Conservation (phyloP, 352 stramenopile genomes). For the Phytophthora foliorum region DNA sequence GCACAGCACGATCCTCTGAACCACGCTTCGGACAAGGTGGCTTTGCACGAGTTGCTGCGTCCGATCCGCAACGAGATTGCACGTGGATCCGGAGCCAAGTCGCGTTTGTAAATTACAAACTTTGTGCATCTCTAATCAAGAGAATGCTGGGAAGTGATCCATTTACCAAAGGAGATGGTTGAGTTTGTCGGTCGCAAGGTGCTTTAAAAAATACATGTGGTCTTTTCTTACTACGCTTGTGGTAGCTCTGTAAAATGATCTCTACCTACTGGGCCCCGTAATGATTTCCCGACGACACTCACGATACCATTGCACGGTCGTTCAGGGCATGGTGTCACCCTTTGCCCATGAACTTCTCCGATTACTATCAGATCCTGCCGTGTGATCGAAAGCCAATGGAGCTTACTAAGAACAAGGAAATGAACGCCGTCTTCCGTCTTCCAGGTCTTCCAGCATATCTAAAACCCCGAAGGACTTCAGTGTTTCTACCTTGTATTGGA, state of each 20-base stretch:
- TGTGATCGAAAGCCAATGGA: constrained; percentile 23
- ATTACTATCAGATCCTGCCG: constrained; percentile 20
- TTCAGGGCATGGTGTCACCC: constrained; percentile 12
- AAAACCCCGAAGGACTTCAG: constrained; percentile 10
- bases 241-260: not conserved
- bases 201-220: not conserved
- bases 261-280: constrained; percentile 5
- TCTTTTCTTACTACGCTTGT: not conserved
- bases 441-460: constrained; percentile 14
- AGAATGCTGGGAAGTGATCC: not conserved
- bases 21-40: constrained; percentile 65
- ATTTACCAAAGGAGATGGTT: not conserved
- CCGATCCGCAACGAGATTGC: constrained; percentile 70
- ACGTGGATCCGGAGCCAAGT: constrained; percentile 21
- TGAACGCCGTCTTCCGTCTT: constrained; percentile 25
- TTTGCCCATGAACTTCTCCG: constrained; percentile 18
- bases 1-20: constrained; percentile 76
- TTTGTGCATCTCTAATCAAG: constrained; percentile 40
- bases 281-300: constrained; percentile 3
- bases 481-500: constrained; percentile 11
- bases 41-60: constrained; percentile 65
- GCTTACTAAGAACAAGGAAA: constrained; percentile 21
- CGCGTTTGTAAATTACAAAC: no score
- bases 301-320: constrained; percentile 6
- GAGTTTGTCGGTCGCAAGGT: not conserved